Percentiles rank a stretch among this genome's conserved stretches.
Evolutionary conservation across 495 filamentous ascomycete genomes (phyloP).

Genomic region (Margaritispora aquatica): DNA sequence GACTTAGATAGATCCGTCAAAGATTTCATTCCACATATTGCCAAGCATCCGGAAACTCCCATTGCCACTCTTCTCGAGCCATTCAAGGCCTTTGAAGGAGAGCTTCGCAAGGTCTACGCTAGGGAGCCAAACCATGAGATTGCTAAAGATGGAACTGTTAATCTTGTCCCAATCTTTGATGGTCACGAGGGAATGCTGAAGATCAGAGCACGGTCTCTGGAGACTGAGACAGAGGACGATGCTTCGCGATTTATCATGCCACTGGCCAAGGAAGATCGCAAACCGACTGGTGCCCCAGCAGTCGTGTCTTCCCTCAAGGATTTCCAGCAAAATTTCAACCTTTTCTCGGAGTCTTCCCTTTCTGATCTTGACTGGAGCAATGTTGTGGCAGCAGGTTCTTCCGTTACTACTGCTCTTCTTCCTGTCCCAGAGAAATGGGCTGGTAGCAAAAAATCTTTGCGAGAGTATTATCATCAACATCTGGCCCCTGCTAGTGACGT

Average conservation of each 20-base stretch:
- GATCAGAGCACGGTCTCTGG: slow-evolving; percentile 57
- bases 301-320: slow-evolving; percentile 57
- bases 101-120: slow-evolving; percentile 63
- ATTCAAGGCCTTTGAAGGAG: slow-evolving; percentile 61
- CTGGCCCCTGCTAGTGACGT: slow-evolving; percentile 79
- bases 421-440: slow-evolving; percentile 61
- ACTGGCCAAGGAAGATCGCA: slow-evolving; percentile 51
- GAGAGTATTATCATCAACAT: slow-evolving; percentile 71
- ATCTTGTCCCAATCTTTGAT: slow-evolving; percentile 64
- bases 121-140: slow-evolving; percentile 55
- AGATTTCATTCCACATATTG: slow-evolving; percentile 38
- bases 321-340: slow-evolving; percentile 67
- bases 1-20: slow-evolving; percentile 9
- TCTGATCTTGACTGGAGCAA: slow-evolving; percentile 52
- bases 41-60: slow-evolving; percentile 43
- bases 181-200: slow-evolving; percentile 47
- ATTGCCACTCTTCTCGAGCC: slow-evolving; percentile 56
- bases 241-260: slow-evolving; percentile 66
- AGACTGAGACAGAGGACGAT: slow-evolving; percentile 49
- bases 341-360: slow-evolving; percentile 66
- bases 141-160: slow-evolving; percentile 54
- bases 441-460: slow-evolving; percentile 56
- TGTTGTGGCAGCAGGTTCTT: slow-evolving; percentile 68
- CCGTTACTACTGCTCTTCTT: slow-evolving; percentile 67
- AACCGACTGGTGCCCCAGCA: slow-evolving; percentile 52